A percentile compares a stretch with the other conserved stretches of the same genome.
Conservation (phyloP, 306 rosid species). For the Quercus wislizeni region DNA sequence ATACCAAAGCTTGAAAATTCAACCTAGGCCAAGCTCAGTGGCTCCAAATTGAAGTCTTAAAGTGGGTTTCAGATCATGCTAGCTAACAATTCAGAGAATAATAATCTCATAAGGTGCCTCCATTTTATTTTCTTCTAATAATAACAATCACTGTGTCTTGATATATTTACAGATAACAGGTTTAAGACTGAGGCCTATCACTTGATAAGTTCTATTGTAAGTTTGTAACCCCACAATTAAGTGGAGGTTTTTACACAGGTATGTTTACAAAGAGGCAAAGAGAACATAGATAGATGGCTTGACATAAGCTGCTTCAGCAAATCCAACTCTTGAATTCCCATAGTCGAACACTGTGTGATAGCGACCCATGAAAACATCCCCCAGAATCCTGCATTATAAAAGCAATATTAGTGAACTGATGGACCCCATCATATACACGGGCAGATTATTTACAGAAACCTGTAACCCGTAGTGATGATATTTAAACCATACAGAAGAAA, state of each 20-base stretch:
- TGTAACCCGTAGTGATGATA: neutral
- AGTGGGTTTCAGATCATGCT: neutral
- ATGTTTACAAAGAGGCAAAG: neutral
- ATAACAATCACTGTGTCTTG: neutral
- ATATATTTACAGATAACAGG: neutral
- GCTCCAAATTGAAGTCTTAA: neutral
- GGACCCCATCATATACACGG: neutral
- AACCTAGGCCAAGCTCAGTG: too few species aligned
- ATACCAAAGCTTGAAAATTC: too few species aligned
- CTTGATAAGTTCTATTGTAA: neutral
- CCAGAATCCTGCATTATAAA: slow-evolving; percentile 20
- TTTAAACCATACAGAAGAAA: neutral
- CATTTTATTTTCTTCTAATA: neutral
- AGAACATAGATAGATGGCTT: neutral
- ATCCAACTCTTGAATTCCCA: slow-evolving; percentile 46
- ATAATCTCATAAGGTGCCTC: neutral
- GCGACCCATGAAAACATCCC: slow-evolving; percentile 44
- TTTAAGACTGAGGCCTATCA: neutral
- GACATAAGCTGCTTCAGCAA: slow-evolving; percentile 46
- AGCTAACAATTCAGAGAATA: neutral
- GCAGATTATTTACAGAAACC: neutral
- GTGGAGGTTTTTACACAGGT: neutral
- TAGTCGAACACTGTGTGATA: slow-evolving; percentile 57
- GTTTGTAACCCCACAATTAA: neutral
- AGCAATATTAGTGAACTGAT: neutral